These are phyloP conservation scores for Zizania latifolia DNA, from an alignment of 176 grass and related monocot species.

Conservation along the genomic window DNA sequence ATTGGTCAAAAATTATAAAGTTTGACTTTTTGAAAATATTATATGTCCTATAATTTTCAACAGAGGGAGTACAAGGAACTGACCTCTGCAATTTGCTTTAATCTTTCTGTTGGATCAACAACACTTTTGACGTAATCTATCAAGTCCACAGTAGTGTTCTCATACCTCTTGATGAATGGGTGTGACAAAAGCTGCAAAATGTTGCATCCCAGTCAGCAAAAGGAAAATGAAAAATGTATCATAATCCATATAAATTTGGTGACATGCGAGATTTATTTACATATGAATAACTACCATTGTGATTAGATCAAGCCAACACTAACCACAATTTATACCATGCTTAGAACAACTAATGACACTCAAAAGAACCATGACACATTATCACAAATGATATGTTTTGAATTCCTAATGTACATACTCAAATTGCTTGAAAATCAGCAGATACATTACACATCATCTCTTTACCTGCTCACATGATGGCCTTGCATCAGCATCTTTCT, in stretches of 20 bases:
- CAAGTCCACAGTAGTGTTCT: constrained; percentile 49
- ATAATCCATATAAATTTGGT: constrained; percentile 8
- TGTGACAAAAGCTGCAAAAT: constrained; percentile 69
- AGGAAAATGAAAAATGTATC: constrained; percentile 14
- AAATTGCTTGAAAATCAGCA: constrained; percentile 21
- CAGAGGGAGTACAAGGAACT: no score
- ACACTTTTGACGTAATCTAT: constrained; percentile 60
- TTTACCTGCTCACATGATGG: constrained; percentile 68
- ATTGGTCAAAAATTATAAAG: no score
- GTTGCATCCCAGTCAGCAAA: constrained; percentile 20
- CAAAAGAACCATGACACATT: background rate
- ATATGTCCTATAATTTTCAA: no score
- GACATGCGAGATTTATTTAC: background rate
- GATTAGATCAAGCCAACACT: constrained; percentile 2
- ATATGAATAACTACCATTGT: background rate
- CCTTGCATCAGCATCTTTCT: constrained; percentile 75
- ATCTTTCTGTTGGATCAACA: constrained; percentile 71
- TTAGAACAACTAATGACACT: background rate
- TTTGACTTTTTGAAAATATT: no score
- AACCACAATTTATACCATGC: background rate
- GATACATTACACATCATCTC: background rate
- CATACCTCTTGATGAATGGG: constrained; percentile 81
- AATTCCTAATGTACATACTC: background rate
- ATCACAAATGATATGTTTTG: background rate
- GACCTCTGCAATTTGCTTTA: constrained; percentile 94